Evolutionary conservation across 129 eudicot species (phyloP), one percentile per base, ranked within the genome.

Genomic region (Erigeron canadensis): DNA sequence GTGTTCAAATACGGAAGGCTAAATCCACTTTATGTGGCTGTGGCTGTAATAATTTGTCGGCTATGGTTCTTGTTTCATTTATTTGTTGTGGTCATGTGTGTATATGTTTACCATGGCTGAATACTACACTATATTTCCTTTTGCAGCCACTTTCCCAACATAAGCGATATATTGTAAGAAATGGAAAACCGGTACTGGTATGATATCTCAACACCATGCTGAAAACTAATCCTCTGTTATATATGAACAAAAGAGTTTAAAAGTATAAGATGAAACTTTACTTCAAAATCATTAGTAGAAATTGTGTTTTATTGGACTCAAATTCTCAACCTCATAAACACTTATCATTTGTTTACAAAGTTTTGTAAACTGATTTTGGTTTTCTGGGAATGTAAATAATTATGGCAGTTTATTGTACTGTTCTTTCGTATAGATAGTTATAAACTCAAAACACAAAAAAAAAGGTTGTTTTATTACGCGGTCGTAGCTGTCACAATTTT

Each of bases 121-220:
- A 15, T 46, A 43, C 40, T 77, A 39, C 43, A 48, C 41, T 28
- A 21, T 47, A 69, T 45, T 67, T 73, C 67, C 9, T 81, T 45
- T 61, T 82, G 85, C 93, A 94, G 99, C 99, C 99, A 19, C 75
- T 89, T 72, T 84, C 99, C 54, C 99, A 90, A 82, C 78, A 84
- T 82, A 89, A 89, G 67, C 88, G 99, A 5, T 94, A 94, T 73
- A 86, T 94, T 75, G 97, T 85, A 64, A 94, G 86, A 83, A 75
- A 94, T 88, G 99, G 97, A 62, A 60, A 71, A 68, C 99, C 96
- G 5, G 63, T 81, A 58, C 77, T 87, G 93, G 99, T 94, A 87
- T 65, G 87, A 57, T 39, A 18, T 66, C 10, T 67, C 69, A 45
- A 58, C 51, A 45, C 80, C 43, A 67, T 65, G 44, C 61, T 37